phyloP scores from a whole-genome alignment of 2,329 filamentous ascomycete genomes.

The Sodiomyces alkalinus region DNA sequence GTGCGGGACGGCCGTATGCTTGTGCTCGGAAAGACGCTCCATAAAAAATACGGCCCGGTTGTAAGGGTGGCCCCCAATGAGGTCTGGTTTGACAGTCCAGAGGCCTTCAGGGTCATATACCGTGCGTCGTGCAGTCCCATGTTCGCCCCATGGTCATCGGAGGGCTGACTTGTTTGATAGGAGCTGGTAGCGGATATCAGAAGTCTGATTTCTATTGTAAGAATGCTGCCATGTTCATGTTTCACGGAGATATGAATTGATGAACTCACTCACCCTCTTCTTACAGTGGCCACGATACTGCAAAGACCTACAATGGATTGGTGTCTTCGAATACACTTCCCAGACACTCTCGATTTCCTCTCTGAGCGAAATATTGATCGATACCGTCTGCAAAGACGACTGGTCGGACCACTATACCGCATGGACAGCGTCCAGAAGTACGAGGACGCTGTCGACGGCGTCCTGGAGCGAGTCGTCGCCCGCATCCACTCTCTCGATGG shows the following conservation, averaged over 20 bases:
- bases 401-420: constrained; percentile 33
- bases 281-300: constrained; percentile 28
- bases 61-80: constrained; percentile 40
- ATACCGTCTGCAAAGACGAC: constrained; percentile 31
- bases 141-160: too few species aligned
- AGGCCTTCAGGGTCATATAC: constrained; percentile 33
- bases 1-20: constrained; percentile 26
- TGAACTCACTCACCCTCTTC: background rate
- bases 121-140: constrained; percentile 15
- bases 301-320: constrained; percentile 26
- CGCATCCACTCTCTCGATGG: constrained; percentile 21
- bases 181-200: constrained; percentile 28
- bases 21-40: constrained; percentile 25
- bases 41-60: constrained; percentile 28
- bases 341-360: constrained; percentile 33
- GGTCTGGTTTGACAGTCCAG: constrained; percentile 33
- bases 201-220: constrained; percentile 38
- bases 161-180: constrained; percentile 19
- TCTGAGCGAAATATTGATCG: constrained; percentile 30
- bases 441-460: constrained; percentile 23
- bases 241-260: background rate
- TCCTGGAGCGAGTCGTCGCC: constrained; percentile 19
- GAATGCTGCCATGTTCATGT: constrained; percentile 5
- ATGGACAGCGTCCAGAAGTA: constrained; percentile 25
- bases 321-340: constrained; percentile 16